These are phyloP conservation scores for Carpinus viminea DNA, from an alignment of 306 rosid species.

Conservation along the genomic window DNA sequence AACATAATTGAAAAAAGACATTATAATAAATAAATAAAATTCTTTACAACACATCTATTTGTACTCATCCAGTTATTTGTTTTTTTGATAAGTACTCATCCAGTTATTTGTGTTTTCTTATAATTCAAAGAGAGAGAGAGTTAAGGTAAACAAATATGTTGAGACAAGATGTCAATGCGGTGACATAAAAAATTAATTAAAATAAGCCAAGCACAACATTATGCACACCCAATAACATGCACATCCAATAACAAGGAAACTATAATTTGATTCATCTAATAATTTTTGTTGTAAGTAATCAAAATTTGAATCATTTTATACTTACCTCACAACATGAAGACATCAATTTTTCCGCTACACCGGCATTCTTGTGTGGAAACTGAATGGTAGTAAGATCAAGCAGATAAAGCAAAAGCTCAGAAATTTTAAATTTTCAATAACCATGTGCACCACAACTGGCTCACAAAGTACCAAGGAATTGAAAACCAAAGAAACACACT, in stretches of 20 bases:
- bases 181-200: conserved; percentile 1
- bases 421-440: conserved; percentile 15
- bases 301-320: conserved; percentile 3
- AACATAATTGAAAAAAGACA: neutral
- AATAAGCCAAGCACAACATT: neutral
- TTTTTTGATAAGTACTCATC: neutral
- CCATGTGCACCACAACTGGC: conserved; percentile 9
- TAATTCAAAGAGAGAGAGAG: neutral
- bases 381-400: conserved; percentile 48
- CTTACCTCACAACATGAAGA: conserved; percentile 85
- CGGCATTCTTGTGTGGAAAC: conserved; percentile 61
- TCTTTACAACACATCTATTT: neutral
- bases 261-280: neutral
- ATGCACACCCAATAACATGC: conserved; percentile 6
- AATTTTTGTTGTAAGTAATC: too few relatives aligned
- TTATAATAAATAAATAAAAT: neutral
- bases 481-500: neutral
- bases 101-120: neutral
- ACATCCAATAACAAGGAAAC: conserved; percentile 7
- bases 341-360: conserved; percentile 67
- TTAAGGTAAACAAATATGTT: neutral
- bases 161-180: neutral
- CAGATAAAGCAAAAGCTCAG: conserved; percentile 18
- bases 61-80: neutral
- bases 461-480: conserved; percentile 8